Evolutionary conservation across 1,284 basidiomycete species (phyloP).

Genomic region (Ceratobasidium sp.): DNA sequence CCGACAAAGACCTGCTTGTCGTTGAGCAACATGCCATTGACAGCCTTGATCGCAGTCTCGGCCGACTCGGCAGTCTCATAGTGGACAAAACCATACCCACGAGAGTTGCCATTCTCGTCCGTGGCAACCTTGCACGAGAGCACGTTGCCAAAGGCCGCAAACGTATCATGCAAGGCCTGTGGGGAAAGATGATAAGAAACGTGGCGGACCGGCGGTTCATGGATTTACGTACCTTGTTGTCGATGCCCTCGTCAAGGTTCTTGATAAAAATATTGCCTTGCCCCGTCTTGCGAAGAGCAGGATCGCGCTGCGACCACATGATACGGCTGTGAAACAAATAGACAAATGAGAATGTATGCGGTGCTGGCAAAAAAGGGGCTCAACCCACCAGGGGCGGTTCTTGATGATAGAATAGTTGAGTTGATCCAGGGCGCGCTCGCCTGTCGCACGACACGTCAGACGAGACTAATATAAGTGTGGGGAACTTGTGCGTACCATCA

Average conservation of each 20-base stretch:
- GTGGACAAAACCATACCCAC: slow-evolving; percentile 98
- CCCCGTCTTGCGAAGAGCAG: slow-evolving; percentile 97
- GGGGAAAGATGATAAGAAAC: not conserved
- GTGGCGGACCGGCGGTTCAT: not conserved
- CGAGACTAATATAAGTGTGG: slow-evolving; percentile 31
- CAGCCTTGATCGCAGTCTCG: slow-evolving; percentile 95
- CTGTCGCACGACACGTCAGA: slow-evolving; percentile 52
- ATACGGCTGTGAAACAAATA: slow-evolving; percentile 74
- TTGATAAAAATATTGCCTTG: slow-evolving; percentile 99
- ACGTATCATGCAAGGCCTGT: slow-evolving; percentile 97
- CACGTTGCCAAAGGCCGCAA: slow-evolving; percentile 98
- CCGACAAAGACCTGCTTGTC: slow-evolving; percentile 99
- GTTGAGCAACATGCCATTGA: slow-evolving; percentile 99
- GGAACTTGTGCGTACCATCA: slow-evolving; percentile 72
- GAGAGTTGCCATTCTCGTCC: slow-evolving; percentile 90
- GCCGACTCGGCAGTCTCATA: slow-evolving; percentile 98
- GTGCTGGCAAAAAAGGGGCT: not conserved
- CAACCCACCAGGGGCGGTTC: slow-evolving; percentile 88
- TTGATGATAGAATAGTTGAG: slow-evolving; percentile 99
- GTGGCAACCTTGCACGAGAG: slow-evolving; percentile 99
- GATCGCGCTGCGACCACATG: slow-evolving; percentile 99
- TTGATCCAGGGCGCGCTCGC: slow-evolving; percentile 98
- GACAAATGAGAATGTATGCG: slow-evolving; percentile 27
- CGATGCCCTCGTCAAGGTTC: slow-evolving; percentile 97
- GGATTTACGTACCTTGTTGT: slow-evolving; percentile 83